Evolutionary conservation across 768 basidiomycete species (phyloP), one percentile per base, ranked within the genome.

Genomic region (Boletus pseudo-olivaceus): DNA sequence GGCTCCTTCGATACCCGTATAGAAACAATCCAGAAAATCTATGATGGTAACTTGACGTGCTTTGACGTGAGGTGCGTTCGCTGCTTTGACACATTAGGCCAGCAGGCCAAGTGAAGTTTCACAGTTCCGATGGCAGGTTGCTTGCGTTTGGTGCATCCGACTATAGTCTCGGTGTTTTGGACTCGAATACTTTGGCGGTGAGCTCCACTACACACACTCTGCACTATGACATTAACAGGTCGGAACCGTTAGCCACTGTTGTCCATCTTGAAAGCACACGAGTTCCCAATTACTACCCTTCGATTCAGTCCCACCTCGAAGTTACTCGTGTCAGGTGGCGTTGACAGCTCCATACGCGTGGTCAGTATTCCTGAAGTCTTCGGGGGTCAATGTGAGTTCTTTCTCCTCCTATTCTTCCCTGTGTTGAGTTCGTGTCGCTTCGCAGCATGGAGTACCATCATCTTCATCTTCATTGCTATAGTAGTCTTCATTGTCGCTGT

Each of bases 221-320:
- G 15, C 27, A 23, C 12, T 15, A 26, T 45, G 42, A 40, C n/a
- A 39, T 42, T 56, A 17, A 65, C 26, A 8, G 3, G 12, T 14
- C 4, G 37, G 55, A 47, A 39, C 40, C 30, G 20, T 61, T n/a
- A 98, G 95, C 95, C 94, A 1, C 68, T 93, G 12, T 72, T 92
- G 30, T 85, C 85, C 19, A 97, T 99, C 57, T 76, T 98, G 54
- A 91, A 90, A 71, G 90, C 97, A 0, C 96, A 98, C 70, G 93
- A 95, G 55, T 93, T 98, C 69, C 90, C 97, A 5, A 83, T 91
- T 6, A 98, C 97, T 1, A 84, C 89, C 5, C 72, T 99, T 51
- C 82, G 82, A 54, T 99, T 99, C 78, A 96, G 88, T 66, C 87
- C 93, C 2, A 77, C 83, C 7, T 85, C 87, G 12, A 82, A 78